Base-by-base conservation (phyloP, 352 stramenopile genomes). In the Phytophthora crassamura region DNA sequence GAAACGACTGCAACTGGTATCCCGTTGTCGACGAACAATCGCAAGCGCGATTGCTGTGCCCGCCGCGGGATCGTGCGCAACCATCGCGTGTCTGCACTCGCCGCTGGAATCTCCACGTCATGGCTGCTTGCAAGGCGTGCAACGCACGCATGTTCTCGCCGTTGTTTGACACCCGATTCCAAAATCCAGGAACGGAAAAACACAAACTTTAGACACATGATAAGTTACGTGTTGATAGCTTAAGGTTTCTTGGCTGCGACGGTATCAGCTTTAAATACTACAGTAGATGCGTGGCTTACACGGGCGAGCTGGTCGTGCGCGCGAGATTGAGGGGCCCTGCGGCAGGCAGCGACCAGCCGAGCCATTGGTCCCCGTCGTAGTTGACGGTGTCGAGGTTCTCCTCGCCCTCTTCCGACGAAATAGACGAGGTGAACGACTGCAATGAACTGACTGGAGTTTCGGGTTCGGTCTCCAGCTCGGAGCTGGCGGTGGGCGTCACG, bases 331-430 rank as follows among this genome's bases (percentile, higher is more conserved):
- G 35, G 32, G 72, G 62, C 35, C 72, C 61, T 10, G 22, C 10
- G 33, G 69, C 59, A 3, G 67, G 67, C 11, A 69, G 28, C n/a
- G 50, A 60, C 67, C 67, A 75, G 47, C 45, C 67, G 6, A 15
- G 52, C 49, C 69, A 75, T 30, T 51, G n/a, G 10, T 74, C 51
- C 7, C 59, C 39, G 41, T 63, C 12, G 43, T 67, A 62, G 25
- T 76, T 59, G 16, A 64, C 39, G 3, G 48, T 65, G 51, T 59
- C 57, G 25, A 30, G 25, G 25, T 30, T 30, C 2, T 67, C 74
- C 30, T 77, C 70, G 14, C 57, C 59, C 32, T 78, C 70, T 28
- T 75, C 69, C 3, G 71, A 76, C 40, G 70, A 69, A 38, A 63
- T 51, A 15, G 66, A 70, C 25, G 62, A 69, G n/a, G 59, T 67